Evolutionary conservation across 2,329 filamentous ascomycete species (phyloP).

Genomic region (Sporothrix curviconia): DNA sequence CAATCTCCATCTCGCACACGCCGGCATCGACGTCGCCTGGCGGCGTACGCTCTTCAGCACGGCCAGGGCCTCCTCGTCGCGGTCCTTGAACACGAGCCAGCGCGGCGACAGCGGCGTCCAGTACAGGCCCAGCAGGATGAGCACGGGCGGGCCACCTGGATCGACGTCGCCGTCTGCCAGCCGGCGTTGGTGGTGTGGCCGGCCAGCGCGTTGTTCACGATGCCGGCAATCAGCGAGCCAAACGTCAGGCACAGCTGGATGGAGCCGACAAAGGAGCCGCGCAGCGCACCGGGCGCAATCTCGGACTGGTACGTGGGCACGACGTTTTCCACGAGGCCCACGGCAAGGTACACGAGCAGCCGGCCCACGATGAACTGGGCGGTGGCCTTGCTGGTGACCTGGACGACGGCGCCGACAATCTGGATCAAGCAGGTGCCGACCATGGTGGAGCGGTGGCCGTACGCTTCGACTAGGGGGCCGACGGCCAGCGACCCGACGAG

Average conservation of each 20-base stretch:
- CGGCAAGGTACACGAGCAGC: slow-evolving; percentile 3
- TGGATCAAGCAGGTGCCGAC: not conserved
- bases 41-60: slow-evolving; percentile 40
- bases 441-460: slow-evolving; percentile 4
- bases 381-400: not conserved
- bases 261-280: slow-evolving; percentile 32
- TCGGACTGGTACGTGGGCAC: slow-evolving; percentile 67
- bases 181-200: not conserved
- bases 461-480: not conserved
- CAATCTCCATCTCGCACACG: slow-evolving; percentile 6
- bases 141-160: not conserved
- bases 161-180: slow-evolving; percentile 22
- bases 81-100: slow-evolving; percentile 43
- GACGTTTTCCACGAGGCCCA: slow-evolving; percentile 26
- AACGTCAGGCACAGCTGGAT: slow-evolving; percentile 10
- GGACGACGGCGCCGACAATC: slow-evolving; percentile 2
- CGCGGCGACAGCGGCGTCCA: slow-evolving; percentile 40
- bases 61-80: slow-evolving; percentile 47
- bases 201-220: slow-evolving; percentile 5
- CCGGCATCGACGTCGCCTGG: not conserved
- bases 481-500: not conserved
- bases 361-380: slow-evolving; percentile 4
- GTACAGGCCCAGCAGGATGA: not conserved
- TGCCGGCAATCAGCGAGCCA: slow-evolving; percentile 7
- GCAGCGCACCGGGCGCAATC: slow-evolving; percentile 53